Percentiles rank a stretch among this genome's conserved stretches.
phyloP scores from a whole-genome alignment of 2,329 filamentous ascomycete genomes.

The Colletotrichum horii region DNA sequence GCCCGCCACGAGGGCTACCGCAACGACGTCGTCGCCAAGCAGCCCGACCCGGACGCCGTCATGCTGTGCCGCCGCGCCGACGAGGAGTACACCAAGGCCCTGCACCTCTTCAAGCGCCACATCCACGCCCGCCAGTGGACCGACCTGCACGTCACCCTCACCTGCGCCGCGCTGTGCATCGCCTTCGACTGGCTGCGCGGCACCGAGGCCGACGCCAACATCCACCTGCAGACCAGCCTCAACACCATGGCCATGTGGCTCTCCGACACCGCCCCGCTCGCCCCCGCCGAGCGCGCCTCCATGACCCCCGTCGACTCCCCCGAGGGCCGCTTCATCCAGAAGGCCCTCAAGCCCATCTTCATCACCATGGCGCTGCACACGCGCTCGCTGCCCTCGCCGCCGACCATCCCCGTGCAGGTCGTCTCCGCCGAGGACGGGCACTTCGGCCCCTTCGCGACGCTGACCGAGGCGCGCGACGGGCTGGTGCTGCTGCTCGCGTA shows the following conservation, averaged over 20 bases:
- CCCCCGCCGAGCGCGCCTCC: neutral
- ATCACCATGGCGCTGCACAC: neutral
- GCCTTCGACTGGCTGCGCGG: slow-evolving; percentile 15
- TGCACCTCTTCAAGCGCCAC: neutral
- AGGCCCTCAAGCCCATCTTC: neutral
- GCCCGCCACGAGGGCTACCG: slow-evolving; percentile 2
- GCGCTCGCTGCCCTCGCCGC: neutral
- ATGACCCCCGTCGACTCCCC: neutral
- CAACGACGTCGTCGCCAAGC: neutral
- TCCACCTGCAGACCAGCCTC: neutral
- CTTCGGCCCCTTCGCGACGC: neutral
- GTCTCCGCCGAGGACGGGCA: neutral
- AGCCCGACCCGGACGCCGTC: neutral
- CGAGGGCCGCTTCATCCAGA: slow-evolving; percentile 1
- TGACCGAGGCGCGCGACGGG: neutral
- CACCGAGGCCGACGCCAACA: neutral
- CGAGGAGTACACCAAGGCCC: neutral
- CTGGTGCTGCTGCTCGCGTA: neutral
- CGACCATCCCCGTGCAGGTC: neutral
- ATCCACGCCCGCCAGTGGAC: neutral
- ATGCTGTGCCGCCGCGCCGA: neutral
- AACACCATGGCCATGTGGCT: slow-evolving; percentile 14
- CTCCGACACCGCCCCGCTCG: neutral
- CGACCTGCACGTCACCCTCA: slow-evolving; percentile 11
- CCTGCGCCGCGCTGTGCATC: slow-evolving; percentile 6